A percentile compares a stretch with the other conserved stretches of the same genome.
These are phyloP conservation scores for Linnemannia hyalina DNA, from an alignment of 192 early-diverging fungal species.

Conservation along the genomic window DNA sequence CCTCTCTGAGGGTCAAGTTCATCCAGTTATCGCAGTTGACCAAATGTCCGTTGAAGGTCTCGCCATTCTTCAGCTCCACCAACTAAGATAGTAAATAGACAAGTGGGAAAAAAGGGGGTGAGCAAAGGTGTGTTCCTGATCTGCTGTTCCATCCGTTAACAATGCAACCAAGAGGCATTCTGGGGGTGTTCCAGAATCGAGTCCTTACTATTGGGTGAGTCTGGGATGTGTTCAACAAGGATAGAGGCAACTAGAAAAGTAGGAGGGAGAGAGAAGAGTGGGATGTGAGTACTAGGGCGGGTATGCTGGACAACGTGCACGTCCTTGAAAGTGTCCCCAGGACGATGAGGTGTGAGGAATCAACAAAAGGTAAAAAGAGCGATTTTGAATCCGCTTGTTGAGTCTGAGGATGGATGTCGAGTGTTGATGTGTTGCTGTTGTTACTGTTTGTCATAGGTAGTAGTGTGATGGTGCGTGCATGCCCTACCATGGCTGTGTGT, in stretches of 20 bases:
- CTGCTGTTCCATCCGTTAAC: background rate
- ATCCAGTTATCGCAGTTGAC: conserved; percentile 98
- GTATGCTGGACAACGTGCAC: background rate
- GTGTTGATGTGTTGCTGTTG: background rate
- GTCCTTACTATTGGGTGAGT: conserved; percentile 83
- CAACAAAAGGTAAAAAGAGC: background rate
- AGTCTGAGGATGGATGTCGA: background rate
- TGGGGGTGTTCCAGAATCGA: background rate
- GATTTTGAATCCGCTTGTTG: background rate
- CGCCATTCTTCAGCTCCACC: conserved; percentile 98
- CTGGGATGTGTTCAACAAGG: conserved; percentile 89
- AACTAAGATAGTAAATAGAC: conserved; percentile 57
- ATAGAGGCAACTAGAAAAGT: conserved; percentile 84
- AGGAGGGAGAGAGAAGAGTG: background rate
- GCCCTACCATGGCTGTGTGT: conserved; percentile 22
- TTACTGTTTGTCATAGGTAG: background rate
- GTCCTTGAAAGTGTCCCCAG: background rate
- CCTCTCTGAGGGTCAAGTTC: conserved; percentile 96
- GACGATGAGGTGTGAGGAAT: background rate
- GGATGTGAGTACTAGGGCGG: background rate
- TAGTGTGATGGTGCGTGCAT: background rate
- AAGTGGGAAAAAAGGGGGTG: background rate
- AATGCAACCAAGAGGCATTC: background rate
- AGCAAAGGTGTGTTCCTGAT: conserved; percentile 8
- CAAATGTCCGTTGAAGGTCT: conserved; percentile 98